Percentiles rank a stretch among this genome's conserved stretches.
Evolutionary conservation across 2,329 filamentous ascomycete species (phyloP).

Genomic region (Monilinia laxa): DNA sequence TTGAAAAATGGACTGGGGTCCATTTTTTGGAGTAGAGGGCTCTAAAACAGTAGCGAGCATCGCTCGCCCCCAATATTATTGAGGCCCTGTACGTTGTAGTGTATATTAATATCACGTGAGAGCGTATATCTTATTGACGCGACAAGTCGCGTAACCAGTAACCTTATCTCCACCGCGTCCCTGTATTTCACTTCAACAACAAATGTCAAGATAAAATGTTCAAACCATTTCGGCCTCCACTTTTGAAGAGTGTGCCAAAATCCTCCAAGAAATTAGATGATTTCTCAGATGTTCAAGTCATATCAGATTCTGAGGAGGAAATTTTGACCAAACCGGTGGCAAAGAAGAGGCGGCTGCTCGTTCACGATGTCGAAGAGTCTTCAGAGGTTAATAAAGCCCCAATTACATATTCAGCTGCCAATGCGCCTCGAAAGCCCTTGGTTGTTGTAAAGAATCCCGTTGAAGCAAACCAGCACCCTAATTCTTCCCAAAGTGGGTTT

Average conservation of each 20-base stretch:
- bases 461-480: slow-evolving; percentile 25
- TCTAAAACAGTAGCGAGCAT: too few species aligned
- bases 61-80: too few species aligned
- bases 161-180: slow-evolving; percentile 14
- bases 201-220: slow-evolving; percentile 33
- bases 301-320: slow-evolving; percentile 27
- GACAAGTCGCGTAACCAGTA: not conserved
- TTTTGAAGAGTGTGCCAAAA: slow-evolving; percentile 31
- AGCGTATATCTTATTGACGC: not conserved
- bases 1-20: too few species aligned
- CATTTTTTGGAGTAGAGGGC: too few species aligned
- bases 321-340: slow-evolving; percentile 27
- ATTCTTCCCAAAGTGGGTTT: slow-evolving; percentile 17
- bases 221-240: slow-evolving; percentile 41
- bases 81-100: not conserved
- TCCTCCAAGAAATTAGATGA: slow-evolving; percentile 30
- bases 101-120: slow-evolving; percentile 7
- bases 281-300: slow-evolving; percentile 12
- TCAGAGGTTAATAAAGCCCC: slow-evolving; percentile 27
- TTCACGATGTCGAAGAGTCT: slow-evolving; percentile 35
- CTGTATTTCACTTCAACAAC: slow-evolving; percentile 9
- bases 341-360: slow-evolving; percentile 35
- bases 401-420: slow-evolving; percentile 29
- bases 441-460: slow-evolving; percentile 33
- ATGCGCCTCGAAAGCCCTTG: slow-evolving; percentile 39